Evolutionary conservation across 345 rosid genomes (phyloP).

Genomic region (Nephelium lappaceum): DNA sequence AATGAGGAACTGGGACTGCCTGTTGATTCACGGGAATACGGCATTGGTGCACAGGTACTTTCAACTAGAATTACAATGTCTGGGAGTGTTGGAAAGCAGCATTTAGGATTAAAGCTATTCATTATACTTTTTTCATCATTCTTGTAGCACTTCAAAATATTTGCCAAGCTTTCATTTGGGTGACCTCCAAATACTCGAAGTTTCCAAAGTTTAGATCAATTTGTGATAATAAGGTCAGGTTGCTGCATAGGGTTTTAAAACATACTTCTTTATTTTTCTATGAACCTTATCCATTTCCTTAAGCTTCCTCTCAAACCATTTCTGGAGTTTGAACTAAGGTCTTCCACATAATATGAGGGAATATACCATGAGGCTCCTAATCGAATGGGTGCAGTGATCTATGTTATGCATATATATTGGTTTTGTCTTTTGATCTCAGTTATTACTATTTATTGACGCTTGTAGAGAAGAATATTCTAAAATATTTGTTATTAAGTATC

Average conservation of each 20-base stretch:
- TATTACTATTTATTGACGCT: background rate
- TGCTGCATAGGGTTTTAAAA: background rate
- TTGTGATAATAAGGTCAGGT: background rate
- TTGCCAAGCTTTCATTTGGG: background rate
- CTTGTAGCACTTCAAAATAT: background rate
- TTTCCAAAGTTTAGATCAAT: background rate
- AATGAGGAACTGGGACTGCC: constrained; percentile 90
- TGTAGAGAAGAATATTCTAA: background rate
- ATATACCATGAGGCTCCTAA: no score
- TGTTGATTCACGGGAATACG: constrained; percentile 94
- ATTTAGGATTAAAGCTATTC: background rate
- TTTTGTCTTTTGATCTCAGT: background rate
- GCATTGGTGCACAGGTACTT: constrained; percentile 96
- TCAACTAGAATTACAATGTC: background rate
- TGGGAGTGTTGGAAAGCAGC: background rate
- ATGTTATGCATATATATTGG: background rate
- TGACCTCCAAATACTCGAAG: background rate
- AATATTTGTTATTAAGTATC: background rate
- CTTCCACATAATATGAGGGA: background rate
- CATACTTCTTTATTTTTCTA: background rate
- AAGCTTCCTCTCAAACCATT: background rate
- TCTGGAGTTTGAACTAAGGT: background rate
- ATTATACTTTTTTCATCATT: background rate
- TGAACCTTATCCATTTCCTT: background rate
- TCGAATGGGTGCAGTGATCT: background rate